phyloP scores from a whole-genome alignment of 805 yeast genomes.

The Schwanniomyces sp. region DNA sequence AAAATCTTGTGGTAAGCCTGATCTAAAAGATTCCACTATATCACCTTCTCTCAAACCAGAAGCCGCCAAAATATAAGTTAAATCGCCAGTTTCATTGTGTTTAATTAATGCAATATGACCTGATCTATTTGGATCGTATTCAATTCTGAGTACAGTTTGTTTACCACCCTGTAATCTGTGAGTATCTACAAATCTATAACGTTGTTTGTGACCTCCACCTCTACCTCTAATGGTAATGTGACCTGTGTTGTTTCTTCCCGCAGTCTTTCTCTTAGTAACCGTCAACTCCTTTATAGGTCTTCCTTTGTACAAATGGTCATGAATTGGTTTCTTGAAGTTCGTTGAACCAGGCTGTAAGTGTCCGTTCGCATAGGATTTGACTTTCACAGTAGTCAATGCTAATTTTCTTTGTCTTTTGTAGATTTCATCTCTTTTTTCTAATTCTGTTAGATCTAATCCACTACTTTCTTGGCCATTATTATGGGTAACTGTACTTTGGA shows the following conservation, averaged over 20 bases:
- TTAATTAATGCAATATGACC: conserved; percentile 87
- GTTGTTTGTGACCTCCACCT: conserved; percentile 95
- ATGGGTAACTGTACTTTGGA: conserved; percentile 9
- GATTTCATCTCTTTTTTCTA: conserved; percentile 77
- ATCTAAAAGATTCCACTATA: conserved; percentile 80
- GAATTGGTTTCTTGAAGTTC: conserved; percentile 86
- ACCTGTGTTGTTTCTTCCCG: conserved; percentile 91
- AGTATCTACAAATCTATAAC: conserved; percentile 82
- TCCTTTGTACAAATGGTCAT: conserved; percentile 84
- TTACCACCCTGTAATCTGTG: conserved; percentile 65
- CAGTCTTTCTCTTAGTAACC: conserved; percentile 61
- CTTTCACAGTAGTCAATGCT: conserved; percentile 64
- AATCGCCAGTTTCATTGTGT: conserved; percentile 57
- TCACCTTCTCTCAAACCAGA: conserved; percentile 95
- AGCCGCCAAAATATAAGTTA: conserved; percentile 84
- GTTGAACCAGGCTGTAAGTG: conserved; percentile 79
- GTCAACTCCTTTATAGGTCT: conserved; percentile 78
- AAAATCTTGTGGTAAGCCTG: conserved; percentile 79
- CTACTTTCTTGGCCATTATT: background rate
- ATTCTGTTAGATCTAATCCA: conserved; percentile 54
- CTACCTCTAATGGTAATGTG: conserved; percentile 88
- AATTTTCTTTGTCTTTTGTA: conserved; percentile 72
- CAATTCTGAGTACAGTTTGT: conserved; percentile 82
- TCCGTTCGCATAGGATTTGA: conserved; percentile 74
- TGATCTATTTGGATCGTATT: conserved; percentile 92